phyloP scores from a whole-genome alignment of 257 asterid species.

The Ajuga chamaepitys region DNA sequence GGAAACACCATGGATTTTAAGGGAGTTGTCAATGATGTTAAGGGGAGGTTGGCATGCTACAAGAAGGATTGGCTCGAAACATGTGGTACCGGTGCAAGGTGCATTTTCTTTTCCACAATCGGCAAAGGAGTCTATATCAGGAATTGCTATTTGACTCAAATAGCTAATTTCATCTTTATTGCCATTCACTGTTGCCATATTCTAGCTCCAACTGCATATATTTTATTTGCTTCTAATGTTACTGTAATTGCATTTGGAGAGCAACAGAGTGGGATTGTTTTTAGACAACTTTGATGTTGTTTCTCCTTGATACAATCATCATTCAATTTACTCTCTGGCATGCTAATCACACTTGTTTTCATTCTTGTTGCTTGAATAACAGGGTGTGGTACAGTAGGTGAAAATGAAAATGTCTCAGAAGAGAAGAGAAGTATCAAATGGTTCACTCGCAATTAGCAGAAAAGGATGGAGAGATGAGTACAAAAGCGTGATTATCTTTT shows the following conservation, averaged over 20 bases:
- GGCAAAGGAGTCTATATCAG: neutral
- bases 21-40: constrained; percentile 38
- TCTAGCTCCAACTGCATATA: constrained; percentile 81
- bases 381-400: constrained; percentile 81
- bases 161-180: constrained; percentile 3
- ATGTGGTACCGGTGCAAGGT: constrained; percentile 68
- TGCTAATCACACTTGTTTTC: constrained; percentile 82
- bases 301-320: constrained; percentile 70
- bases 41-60: constrained; percentile 49
- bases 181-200: constrained; percentile 42
- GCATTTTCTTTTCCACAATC: neutral
- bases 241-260: constrained; percentile 94
- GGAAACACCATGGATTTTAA: constrained; percentile 32
- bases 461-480: too few species aligned
- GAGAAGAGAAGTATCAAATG: constrained; percentile 72
- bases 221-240: constrained; percentile 90
- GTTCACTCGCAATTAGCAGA: constrained; percentile 67
- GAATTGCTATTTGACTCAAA: neutral
- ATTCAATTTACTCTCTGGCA: constrained; percentile 77
- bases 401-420: constrained; percentile 29
- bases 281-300: constrained; percentile 74
- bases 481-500: too few species aligned
- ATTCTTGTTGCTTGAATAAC: constrained; percentile 29
- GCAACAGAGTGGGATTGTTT: constrained; percentile 88
- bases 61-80: constrained; percentile 48